Conservation (phyloP, 371 early-diverging fungal species). For the Mortierella sp. region DNA sequence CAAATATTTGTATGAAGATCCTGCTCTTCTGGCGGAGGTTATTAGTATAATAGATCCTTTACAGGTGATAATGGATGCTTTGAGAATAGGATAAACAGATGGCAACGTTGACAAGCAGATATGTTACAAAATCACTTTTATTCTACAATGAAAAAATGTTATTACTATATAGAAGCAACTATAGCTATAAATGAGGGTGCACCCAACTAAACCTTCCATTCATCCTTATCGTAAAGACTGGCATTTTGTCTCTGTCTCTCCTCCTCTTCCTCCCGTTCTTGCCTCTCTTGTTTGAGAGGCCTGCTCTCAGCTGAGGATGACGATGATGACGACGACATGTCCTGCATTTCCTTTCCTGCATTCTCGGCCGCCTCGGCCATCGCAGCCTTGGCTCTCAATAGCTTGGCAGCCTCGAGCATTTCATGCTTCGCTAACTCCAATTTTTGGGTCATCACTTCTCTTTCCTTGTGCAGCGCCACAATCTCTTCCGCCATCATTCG, state of each 20-base stretch:
- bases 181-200: too few relatives aligned
- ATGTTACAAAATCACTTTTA: too few relatives aligned
- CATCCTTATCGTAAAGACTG: background rate
- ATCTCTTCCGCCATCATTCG: constrained; percentile 47
- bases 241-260: background rate
- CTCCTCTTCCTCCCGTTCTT: background rate
- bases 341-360: background rate
- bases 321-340: constrained; percentile 6
- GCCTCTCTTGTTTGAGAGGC: background rate
- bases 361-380: background rate
- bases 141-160: too few relatives aligned
- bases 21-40: too few relatives aligned
- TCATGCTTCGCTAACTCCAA: constrained; percentile 34
- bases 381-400: constrained; percentile 31
- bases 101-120: too few relatives aligned
- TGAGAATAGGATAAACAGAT: too few relatives aligned
- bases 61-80: too few relatives aligned
- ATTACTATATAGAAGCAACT: too few relatives aligned
- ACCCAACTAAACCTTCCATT: background rate
- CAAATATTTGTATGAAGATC: too few relatives aligned
- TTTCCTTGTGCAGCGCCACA: constrained; percentile 37
- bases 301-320: background rate
- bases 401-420: constrained; percentile 43
- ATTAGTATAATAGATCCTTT: too few relatives aligned
- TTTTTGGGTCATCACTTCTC: constrained; percentile 25